phyloP scores from a whole-genome alignment of 2,329 filamentous ascomycete genomes.

The Fusarium verticillioides region DNA sequence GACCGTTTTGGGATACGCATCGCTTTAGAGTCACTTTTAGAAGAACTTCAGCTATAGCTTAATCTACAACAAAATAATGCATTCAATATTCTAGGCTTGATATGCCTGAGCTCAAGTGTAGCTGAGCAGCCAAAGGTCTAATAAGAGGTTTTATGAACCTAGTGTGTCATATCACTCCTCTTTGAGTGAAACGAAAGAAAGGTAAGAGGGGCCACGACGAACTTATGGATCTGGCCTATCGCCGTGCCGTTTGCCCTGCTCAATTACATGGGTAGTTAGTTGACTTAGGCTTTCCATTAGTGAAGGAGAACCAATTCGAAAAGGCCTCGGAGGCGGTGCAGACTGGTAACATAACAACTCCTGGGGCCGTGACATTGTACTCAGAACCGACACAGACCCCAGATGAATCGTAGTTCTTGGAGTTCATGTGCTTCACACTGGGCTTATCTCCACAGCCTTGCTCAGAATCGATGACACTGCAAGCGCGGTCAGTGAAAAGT shows the following conservation, averaged over 20 bases:
- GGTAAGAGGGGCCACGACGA: rapidly evolving
- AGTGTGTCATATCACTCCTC: no score
- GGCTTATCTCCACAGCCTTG: neutral
- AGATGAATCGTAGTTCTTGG: neutral
- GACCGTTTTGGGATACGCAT: no score
- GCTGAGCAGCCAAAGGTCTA: rapidly evolving
- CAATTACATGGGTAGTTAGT: neutral
- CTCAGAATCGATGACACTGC: neutral
- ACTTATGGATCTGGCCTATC: rapidly evolving
- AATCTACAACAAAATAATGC: no score
- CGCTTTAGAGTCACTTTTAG: no score
- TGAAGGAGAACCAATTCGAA: neutral
- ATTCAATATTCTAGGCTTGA: neutral
- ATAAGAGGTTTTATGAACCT: rapidly evolving
- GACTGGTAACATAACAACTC: neutral
- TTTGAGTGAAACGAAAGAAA: neutral
- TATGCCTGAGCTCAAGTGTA: neutral
- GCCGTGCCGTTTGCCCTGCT: neutral
- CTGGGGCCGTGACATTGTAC: neutral
- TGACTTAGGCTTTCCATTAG: neutral
- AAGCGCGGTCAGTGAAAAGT: neutral
- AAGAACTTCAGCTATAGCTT: no score
- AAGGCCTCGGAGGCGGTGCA: neutral
- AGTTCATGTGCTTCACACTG: neutral
- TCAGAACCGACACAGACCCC: neutral